Base-by-base conservation (phyloP, 2,329 filamentous ascomycete species). In the Aspergillus vadensis region DNA sequence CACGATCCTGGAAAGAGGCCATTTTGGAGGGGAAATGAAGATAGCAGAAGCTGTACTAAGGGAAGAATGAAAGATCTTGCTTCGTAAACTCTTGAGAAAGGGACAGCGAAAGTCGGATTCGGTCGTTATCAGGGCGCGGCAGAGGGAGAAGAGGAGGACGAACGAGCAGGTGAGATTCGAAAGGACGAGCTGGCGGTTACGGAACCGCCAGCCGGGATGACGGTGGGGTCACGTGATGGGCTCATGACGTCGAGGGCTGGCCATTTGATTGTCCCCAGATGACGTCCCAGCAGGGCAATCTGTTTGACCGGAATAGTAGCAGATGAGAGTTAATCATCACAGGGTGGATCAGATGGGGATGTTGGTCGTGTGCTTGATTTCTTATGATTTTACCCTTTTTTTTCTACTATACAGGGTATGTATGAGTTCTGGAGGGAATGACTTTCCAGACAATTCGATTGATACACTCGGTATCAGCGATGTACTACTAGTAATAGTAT, bases 1-100 rank as follows among this genome's bases (percentile, higher is more conserved):
- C 83, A 76, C 82, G 82, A 70, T 87, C 85, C 76, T 87, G 85
- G 79, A 87, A 82, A 74, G 82, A 71, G 63, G 75, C 74, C 75
- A 77, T 76, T 70, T 69, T 67, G 36, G 48, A 48, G 44, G 47
- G 25, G 39, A 27, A 30, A 36, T 54, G 57, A 32, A 50, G 52
- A 21, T 36, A 36, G 32, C 32, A 36, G 55, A 50, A 41, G 30
- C 49, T 54, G 38, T 64, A 47, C 27, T 49, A 44, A 38, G 50
- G 55, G 39, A 25, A 47, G 50, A 38, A 44, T 43, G 53, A 32
- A n/a, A 36, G 41, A 50, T 36, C 12, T 36, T 5, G 32, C 10
- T 36, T 36, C 10, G 32, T 36, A 36, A 36, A 36, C 32, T 36
- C 32, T 36, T 36, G 36, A 47, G 17, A 25, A 48, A 25, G 43